phyloP scores from a whole-genome alignment of 441 rosid species.

The Bruguiera hainesii region DNA sequence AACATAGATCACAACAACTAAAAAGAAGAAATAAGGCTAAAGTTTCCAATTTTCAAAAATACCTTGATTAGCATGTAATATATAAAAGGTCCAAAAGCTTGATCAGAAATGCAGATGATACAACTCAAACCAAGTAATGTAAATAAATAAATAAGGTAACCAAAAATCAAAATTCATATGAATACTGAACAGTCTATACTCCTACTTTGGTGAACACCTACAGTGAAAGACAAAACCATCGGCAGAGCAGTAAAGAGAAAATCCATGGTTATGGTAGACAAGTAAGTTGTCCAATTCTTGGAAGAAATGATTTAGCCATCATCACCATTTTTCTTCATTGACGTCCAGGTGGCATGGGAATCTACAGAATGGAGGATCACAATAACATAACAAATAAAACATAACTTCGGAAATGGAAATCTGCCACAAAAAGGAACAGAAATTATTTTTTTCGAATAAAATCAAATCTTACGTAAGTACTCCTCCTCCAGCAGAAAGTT shows the following conservation, averaged over 20 bases:
- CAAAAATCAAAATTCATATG: too few relatives aligned
- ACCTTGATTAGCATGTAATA: too few relatives aligned
- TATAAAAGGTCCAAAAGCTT: too few relatives aligned
- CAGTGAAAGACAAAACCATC: constrained; percentile 60
- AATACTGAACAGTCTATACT: background rate
- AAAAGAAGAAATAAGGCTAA: too few relatives aligned
- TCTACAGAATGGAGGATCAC: constrained; percentile 26
- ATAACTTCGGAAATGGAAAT: too few relatives aligned
- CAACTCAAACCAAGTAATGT: background rate
- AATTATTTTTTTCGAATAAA: background rate
- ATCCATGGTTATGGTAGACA: constrained; percentile 47
- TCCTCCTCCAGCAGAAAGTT: too few relatives aligned
- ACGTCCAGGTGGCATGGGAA: constrained; percentile 16
- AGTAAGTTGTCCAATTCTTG: constrained; percentile 41
- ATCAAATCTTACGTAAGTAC: too few relatives aligned
- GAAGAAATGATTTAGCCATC: constrained; percentile 28
- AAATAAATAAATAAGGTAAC: too few relatives aligned
- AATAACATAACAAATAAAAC: background rate
- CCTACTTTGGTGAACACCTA: constrained; percentile 30
- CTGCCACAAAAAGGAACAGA: too few relatives aligned
- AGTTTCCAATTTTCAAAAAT: too few relatives aligned
- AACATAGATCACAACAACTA: too few relatives aligned
- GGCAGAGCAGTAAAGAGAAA: constrained; percentile 60
- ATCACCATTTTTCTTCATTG: constrained; percentile 37
- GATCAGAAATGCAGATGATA: background rate